phyloP scores from a whole-genome alignment of 176 grass and related monocot genomes.

The Zea luxurians region DNA sequence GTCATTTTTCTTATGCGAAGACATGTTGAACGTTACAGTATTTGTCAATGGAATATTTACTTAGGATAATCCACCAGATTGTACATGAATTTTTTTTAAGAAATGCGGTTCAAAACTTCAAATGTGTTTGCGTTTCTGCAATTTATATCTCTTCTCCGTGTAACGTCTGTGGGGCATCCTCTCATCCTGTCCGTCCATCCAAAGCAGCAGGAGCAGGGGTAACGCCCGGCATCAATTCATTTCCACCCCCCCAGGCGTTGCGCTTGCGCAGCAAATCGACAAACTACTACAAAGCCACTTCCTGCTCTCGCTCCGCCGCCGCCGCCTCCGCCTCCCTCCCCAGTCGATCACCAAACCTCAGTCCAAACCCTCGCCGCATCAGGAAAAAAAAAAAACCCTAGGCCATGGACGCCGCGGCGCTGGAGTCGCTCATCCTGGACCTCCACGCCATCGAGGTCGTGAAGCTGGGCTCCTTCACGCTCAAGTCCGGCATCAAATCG shows the following conservation, averaged over 20 bases:
- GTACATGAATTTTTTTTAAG: no score
- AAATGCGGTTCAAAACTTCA: background rate
- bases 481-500: slow-evolving; percentile 93
- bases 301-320: background rate
- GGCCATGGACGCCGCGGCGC: slow-evolving; percentile 55
- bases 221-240: background rate
- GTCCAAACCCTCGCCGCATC: slow-evolving; percentile 24
- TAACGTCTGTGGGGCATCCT: background rate
- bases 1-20: no score
- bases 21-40: no score
- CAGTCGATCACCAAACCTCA: background rate
- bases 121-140: background rate
- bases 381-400: slow-evolving; percentile 38
- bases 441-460: slow-evolving; percentile 87
- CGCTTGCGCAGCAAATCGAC: background rate
- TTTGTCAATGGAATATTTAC: no score
- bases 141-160: background rate
- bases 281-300: slow-evolving; percentile 15
- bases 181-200: slow-evolving; percentile 26
- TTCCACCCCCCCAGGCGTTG: background rate
- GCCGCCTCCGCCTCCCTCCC: background rate
- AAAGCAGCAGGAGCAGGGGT: background rate
- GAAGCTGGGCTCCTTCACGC: slow-evolving; percentile 82
- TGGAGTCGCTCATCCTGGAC: slow-evolving; percentile 69
- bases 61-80: no score